Conservation (phyloP, 140 eudicot species). For the Anethum foeniculum region DNA sequence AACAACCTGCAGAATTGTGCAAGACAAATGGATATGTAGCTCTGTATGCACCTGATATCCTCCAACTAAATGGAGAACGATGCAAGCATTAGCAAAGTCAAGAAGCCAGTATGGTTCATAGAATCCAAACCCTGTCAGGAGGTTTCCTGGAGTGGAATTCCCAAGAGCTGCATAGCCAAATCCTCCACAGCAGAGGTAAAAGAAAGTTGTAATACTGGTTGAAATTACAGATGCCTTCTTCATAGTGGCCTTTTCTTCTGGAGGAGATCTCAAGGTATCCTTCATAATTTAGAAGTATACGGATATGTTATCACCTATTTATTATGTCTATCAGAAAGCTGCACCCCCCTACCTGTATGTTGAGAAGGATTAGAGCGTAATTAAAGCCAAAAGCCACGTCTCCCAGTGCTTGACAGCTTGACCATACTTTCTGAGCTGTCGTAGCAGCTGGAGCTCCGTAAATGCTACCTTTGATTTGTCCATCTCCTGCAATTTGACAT, state of each 20-base stretch:
- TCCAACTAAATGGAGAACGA: constrained; percentile 61
- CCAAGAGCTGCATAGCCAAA: constrained; percentile 79
- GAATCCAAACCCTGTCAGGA: constrained; percentile 51
- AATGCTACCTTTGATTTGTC: constrained; percentile 40
- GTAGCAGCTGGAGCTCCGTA: constrained; percentile 39
- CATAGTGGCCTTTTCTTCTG: constrained; percentile 50
- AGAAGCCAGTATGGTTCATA: constrained; percentile 64
- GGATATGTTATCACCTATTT: not conserved
- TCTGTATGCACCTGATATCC: constrained; percentile 58
- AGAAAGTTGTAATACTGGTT: constrained; percentile 32
- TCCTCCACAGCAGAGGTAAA: constrained; percentile 56
- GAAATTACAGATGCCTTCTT: constrained; percentile 48
- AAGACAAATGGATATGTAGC: constrained; percentile 8
- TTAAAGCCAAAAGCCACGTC: constrained; percentile 68
- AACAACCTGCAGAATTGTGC: not conserved
- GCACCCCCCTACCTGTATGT: constrained; percentile 45
- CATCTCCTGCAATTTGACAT: constrained; percentile 35
- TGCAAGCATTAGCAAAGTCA: constrained; percentile 54
- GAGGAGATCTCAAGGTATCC: constrained; percentile 68
- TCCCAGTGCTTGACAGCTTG: constrained; percentile 60
- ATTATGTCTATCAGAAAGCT: not conserved
- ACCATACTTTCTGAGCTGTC: constrained; percentile 42
- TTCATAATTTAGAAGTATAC: constrained; percentile 16
- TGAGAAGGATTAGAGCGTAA: constrained; percentile 36
- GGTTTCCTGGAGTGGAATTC: constrained; percentile 51